phyloP scores from a whole-genome alignment of 2,329 filamentous ascomycete genomes.

The Epichloe scottii region DNA sequence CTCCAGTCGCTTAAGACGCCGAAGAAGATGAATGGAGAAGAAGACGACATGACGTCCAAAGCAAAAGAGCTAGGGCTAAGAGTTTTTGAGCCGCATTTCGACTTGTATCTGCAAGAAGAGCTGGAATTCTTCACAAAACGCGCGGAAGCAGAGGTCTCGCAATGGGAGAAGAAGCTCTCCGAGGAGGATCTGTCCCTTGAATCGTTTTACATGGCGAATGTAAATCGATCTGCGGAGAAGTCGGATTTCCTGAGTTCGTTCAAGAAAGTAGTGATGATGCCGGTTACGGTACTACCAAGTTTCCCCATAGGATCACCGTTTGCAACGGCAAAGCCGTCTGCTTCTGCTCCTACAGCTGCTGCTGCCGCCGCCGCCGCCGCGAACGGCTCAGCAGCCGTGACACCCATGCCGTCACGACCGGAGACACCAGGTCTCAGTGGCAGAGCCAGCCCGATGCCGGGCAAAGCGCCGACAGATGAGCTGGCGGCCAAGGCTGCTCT shows the following conservation, averaged over 20 bases:
- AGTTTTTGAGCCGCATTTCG: slow-evolving; percentile 86
- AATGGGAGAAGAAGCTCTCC: slow-evolving; percentile 84
- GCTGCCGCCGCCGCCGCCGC: slow-evolving; percentile 9
- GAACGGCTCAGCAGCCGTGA: slow-evolving; percentile 14
- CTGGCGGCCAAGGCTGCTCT: slow-evolving; percentile 94
- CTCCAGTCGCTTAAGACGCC: slow-evolving; percentile 58
- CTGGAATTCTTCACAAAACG: slow-evolving; percentile 70
- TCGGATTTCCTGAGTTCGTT: slow-evolving; percentile 93
- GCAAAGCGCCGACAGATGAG: slow-evolving; percentile 73
- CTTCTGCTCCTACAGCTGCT: background rate
- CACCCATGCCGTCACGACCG: slow-evolving; percentile 32
- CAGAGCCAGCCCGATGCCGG: slow-evolving; percentile 28
- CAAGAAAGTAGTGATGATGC: slow-evolving; percentile 99
- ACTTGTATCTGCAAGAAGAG: slow-evolving; percentile 86
- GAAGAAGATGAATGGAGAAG: slow-evolving; percentile 33
- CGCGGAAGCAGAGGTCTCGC: slow-evolving; percentile 62
- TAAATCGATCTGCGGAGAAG: slow-evolving; percentile 90
- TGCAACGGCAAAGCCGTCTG: slow-evolving; percentile 28
- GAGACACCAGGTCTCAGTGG: slow-evolving; percentile 34
- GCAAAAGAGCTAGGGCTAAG: slow-evolving; percentile 55
- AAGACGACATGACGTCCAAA: slow-evolving; percentile 48
- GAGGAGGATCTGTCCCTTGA: slow-evolving; percentile 86
- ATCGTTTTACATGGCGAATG: slow-evolving; percentile 89
- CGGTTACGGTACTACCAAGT: slow-evolving; percentile 75
- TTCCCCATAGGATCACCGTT: slow-evolving; percentile 50